Conservation (phyloP, 768 basidiomycete species). For the Leccinum barrowsii region DNA sequence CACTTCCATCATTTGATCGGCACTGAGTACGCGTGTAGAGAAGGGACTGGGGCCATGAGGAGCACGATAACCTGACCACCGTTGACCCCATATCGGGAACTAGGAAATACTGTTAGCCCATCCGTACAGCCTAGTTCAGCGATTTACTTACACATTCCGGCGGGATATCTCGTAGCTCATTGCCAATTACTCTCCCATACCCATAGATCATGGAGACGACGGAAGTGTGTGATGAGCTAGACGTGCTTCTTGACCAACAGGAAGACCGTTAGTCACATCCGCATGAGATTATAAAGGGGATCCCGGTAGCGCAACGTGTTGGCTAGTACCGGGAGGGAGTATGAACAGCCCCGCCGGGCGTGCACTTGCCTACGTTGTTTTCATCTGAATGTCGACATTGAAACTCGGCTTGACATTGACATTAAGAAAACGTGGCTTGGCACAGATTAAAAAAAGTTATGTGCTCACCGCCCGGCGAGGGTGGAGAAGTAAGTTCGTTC, state of each 20-base stretch:
- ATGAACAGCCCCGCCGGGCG: constrained; percentile 24
- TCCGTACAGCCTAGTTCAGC: background rate
- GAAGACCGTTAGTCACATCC: constrained; percentile 13
- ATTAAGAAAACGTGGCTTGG: constrained; percentile 26
- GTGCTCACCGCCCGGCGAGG: constrained; percentile 14
- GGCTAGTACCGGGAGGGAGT: constrained; percentile 11
- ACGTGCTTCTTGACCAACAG: constrained; percentile 17
- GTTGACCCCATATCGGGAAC: constrained; percentile 33
- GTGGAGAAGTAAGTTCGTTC: constrained; percentile 7
- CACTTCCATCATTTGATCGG: constrained; percentile 21
- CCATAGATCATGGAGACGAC: constrained; percentile 22
- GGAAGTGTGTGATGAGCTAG: constrained; percentile 15
- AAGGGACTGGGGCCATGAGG: constrained; percentile 27
- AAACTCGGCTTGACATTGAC: constrained; percentile 11
- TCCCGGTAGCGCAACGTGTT: constrained; percentile 21
- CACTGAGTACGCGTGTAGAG: constrained; percentile 18
- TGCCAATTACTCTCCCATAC: constrained; percentile 24
- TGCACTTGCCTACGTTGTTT: constrained; percentile 16
- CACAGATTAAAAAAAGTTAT: constrained; percentile 7
- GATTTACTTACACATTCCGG: constrained; percentile 24
- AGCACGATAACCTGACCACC: constrained; percentile 23
- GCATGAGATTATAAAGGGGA: constrained; percentile 24
- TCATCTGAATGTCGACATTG: constrained; percentile 10
- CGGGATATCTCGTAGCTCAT: constrained; percentile 29
- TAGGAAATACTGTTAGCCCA: constrained; percentile 14